Percentiles rank a stretch among this genome's conserved stretches.
Conservation (phyloP, 2,329 filamentous ascomycete genomes). For the Aspergillus vadensis region DNA sequence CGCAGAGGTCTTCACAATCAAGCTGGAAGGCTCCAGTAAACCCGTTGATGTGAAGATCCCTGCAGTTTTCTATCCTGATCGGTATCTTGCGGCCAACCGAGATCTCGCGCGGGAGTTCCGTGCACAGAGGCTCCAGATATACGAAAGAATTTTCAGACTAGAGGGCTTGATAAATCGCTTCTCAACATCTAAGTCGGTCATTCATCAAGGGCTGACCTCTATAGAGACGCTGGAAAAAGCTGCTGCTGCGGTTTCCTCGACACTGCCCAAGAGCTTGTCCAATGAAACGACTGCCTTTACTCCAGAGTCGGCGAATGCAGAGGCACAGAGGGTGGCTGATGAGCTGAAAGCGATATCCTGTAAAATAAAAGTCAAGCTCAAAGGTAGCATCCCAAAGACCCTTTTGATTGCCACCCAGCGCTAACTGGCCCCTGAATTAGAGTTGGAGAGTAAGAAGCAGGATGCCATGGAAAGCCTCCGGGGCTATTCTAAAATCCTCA, state of each 20-base stretch:
- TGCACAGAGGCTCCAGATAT: constrained; percentile 36
- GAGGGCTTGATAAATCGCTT: constrained; percentile 36
- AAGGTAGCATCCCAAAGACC: constrained; percentile 31
- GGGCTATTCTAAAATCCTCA: constrained; percentile 50
- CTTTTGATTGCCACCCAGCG: neutral
- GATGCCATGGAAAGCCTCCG: constrained; percentile 46
- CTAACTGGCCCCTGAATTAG: constrained; percentile 32
- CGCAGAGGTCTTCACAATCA: constrained; percentile 60
- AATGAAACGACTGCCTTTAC: constrained; percentile 18
- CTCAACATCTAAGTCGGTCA: constrained; percentile 24
- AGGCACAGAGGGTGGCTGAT: constrained; percentile 33
- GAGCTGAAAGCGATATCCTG: constrained; percentile 40
- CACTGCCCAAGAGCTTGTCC: constrained; percentile 26
- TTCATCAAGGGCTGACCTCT: constrained; percentile 27
- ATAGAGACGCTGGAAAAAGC: constrained; percentile 40
- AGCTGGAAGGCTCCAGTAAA: constrained; percentile 37
- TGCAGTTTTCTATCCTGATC: constrained; percentile 58
- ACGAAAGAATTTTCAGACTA: constrained; percentile 36
- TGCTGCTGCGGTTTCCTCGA: constrained; percentile 32
- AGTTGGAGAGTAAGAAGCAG: constrained; percentile 46
- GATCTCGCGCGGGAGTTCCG: constrained; percentile 52
- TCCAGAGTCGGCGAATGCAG: constrained; percentile 22
- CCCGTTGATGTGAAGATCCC: constrained; percentile 55
- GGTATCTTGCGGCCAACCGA: constrained; percentile 58
- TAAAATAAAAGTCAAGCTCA: constrained; percentile 45